Percentiles rank a stretch among this genome's conserved stretches.
Evolutionary conservation across 192 early-diverging fungal species (phyloP).

Genomic region (Mortierella alpina): DNA sequence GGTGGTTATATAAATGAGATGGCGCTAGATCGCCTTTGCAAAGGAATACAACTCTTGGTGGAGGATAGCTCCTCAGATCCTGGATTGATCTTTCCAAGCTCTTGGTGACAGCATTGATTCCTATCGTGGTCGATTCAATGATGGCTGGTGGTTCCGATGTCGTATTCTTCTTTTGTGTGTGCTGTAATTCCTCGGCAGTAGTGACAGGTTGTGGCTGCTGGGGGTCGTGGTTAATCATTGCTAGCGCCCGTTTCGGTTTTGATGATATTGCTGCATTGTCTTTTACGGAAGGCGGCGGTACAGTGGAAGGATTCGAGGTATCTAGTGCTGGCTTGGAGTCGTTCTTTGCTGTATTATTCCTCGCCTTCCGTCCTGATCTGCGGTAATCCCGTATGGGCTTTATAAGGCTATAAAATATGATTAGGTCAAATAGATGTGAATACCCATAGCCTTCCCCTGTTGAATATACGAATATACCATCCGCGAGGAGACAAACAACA

Average conservation of each 20-base stretch:
- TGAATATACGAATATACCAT: background rate
- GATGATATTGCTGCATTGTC: background rate
- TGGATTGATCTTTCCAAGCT: constrained; percentile 36
- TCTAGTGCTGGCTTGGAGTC: background rate
- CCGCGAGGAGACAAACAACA: background rate
- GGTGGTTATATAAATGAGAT: constrained; percentile 32
- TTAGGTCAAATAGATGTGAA: background rate
- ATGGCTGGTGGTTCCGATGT: constrained; percentile 11
- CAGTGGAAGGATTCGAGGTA: too few species aligned
- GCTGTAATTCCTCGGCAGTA: background rate
- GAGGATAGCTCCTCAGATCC: constrained; percentile 3
- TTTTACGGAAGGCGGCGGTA: background rate
- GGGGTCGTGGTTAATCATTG: background rate
- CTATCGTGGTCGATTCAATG: constrained; percentile 7
- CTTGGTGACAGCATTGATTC: constrained; percentile 47
- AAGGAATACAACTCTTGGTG: constrained; percentile 35
- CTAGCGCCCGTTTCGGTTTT: constrained; percentile 9
- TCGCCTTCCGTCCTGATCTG: background rate
- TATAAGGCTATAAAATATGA: constrained; percentile 7
- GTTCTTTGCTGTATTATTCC: background rate
- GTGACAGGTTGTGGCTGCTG: background rate
- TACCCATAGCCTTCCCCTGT: background rate
- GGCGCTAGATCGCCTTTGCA: constrained; percentile 42
- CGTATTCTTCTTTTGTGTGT: background rate
- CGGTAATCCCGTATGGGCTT: constrained; percentile 25